Conservation (phyloP, 805 yeast species). For the Candida nanaspora region DNA sequence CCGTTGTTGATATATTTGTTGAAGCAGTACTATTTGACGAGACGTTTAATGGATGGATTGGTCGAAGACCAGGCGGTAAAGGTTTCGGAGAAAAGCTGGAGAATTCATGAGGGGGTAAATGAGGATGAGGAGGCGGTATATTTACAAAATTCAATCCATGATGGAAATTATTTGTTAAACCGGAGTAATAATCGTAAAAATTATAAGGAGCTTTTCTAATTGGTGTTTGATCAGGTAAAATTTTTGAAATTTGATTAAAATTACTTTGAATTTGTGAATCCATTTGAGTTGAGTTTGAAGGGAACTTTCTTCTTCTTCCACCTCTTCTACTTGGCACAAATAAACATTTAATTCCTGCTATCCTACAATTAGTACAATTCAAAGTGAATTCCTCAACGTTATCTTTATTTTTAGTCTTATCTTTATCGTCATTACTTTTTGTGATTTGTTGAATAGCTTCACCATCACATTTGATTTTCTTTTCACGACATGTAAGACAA, state of each 20-base stretch:
- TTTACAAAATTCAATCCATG: neutral
- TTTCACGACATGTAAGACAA: conserved; percentile 56
- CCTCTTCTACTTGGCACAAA: conserved; percentile 53
- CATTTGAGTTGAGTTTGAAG: conserved; percentile 2
- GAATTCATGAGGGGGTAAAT: neutral
- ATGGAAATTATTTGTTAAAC: neutral
- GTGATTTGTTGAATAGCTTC: conserved; percentile 27
- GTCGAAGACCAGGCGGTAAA: neutral
- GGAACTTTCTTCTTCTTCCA: conserved; percentile 38
- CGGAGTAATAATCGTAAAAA: neutral
- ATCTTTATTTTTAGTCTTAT: neutral
- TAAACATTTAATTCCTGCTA: conserved; percentile 40
- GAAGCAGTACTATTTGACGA: neutral
- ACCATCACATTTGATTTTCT: conserved; percentile 62
- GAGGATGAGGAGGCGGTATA: neutral
- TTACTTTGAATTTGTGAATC: neutral
- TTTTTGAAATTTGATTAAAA: neutral
- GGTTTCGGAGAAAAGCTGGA: neutral
- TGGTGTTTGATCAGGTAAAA: neutral
- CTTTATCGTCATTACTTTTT: conserved; percentile 16
- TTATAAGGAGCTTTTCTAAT: neutral
- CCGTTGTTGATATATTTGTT: neutral
- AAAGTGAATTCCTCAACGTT: neutral
- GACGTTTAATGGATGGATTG: neutral
- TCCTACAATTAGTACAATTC: conserved; percentile 43